phyloP scores from a whole-genome alignment of 2,329 filamentous ascomycete genomes.

The Pseudogymnoascus pannorum region DNA sequence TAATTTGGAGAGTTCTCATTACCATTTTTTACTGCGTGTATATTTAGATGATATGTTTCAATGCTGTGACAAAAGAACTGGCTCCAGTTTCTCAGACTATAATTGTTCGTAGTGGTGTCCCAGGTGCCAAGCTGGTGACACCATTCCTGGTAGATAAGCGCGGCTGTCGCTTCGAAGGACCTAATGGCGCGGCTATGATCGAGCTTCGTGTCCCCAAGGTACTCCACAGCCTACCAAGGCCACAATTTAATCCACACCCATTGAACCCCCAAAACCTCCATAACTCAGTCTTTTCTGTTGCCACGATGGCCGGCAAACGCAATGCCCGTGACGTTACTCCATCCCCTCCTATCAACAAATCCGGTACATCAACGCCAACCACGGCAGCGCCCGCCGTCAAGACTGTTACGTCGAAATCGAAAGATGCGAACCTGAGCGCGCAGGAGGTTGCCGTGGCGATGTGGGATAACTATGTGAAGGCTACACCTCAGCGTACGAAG shows the following conservation, averaged over 20 bases:
- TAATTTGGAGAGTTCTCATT: neutral
- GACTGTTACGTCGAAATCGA: slow-evolving; percentile 21
- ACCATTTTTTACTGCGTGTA: slow-evolving; percentile 2
- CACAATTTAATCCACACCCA: neutral
- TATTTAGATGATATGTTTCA: neutral
- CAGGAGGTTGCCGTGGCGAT: slow-evolving; percentile 59
- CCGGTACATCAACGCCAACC: slow-evolving; percentile 20
- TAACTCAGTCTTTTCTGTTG: slow-evolving; percentile 17
- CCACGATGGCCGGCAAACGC: slow-evolving; percentile 46
- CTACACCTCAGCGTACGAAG: slow-evolving; percentile 85
- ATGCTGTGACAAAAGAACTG: neutral
- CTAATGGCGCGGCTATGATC: slow-evolving; percentile 15
- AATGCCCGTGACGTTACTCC: slow-evolving; percentile 27
- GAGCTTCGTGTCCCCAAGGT: slow-evolving; percentile 24
- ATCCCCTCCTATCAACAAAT: slow-evolving; percentile 18
- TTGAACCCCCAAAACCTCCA: slow-evolving; percentile 10
- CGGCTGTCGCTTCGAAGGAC: neutral
- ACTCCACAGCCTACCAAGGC: slow-evolving; percentile 9
- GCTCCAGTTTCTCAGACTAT: neutral
- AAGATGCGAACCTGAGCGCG: slow-evolving; percentile 20
- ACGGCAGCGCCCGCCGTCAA: slow-evolving; percentile 21
- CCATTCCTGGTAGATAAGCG: slow-evolving; percentile 3
- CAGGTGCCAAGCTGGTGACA: neutral
- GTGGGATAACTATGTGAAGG: slow-evolving; percentile 68
- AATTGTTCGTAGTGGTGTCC: neutral